These are phyloP conservation scores for Strobilomyces echinocephalus DNA, from an alignment of 768 basidiomycete genomes.

Conservation along the genomic window DNA sequence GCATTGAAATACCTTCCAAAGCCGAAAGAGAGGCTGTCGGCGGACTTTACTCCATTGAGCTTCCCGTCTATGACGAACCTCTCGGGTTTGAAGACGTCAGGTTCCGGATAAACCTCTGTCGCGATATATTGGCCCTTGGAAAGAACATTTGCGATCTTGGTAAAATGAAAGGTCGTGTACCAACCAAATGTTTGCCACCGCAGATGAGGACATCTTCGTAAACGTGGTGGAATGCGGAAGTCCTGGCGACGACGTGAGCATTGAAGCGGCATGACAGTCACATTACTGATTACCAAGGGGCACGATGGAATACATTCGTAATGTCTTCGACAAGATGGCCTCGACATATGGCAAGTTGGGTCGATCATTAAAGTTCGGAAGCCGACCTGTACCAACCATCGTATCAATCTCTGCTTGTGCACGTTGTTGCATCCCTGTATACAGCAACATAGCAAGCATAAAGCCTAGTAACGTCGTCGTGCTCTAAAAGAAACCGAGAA, in stretches of 20 bases:
- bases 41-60: background rate
- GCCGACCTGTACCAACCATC: background rate
- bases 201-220: background rate
- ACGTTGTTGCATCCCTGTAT: constrained; percentile 25
- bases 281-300: constrained; percentile 12
- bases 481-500: constrained; percentile 5
- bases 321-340: background rate
- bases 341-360: background rate
- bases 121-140: constrained; percentile 13
- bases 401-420: background rate
- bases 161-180: background rate
- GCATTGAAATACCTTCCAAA: constrained; percentile 19
- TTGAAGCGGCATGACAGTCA: too few relatives aligned
- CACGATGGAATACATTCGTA: background rate
- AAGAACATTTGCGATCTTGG: background rate
- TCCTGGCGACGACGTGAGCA: constrained; percentile 2
- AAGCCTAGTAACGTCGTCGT: constrained; percentile 16
- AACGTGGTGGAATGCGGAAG: constrained; percentile 7
- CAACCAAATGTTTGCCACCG: constrained; percentile 20
- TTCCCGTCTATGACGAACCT: constrained; percentile 23
- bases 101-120: constrained; percentile 12
- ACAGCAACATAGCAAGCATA: constrained; percentile 27
- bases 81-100: constrained; percentile 13
- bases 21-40: background rate
- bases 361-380: background rate